These are phyloP conservation scores for Delonix regia DNA, from an alignment of 306 rosid genomes.

Conservation along the genomic window DNA sequence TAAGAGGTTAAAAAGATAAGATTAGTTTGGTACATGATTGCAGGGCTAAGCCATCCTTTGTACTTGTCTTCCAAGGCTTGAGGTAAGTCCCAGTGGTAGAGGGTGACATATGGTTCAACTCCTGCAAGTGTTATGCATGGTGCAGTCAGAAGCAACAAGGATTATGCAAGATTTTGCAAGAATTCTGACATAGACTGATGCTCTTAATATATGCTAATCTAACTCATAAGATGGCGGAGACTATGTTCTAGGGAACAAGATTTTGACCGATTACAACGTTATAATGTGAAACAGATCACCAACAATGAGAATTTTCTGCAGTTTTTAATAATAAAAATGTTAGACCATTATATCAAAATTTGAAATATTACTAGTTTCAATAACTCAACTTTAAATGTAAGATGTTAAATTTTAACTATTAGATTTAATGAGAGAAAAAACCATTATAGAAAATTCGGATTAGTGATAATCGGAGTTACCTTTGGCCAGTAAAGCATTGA, in stretches of 20 bases:
- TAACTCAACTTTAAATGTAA: too few relatives aligned
- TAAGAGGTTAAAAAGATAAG: background rate
- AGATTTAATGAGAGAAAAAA: too few relatives aligned
- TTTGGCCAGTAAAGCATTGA: constrained; percentile 70
- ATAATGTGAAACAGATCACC: too few relatives aligned
- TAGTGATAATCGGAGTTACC: constrained; percentile 45
- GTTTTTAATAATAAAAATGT: too few relatives aligned
- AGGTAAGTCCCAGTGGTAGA: constrained; percentile 96
- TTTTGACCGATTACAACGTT: constrained; percentile 7
- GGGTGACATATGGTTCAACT: constrained; percentile 85
- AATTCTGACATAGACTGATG: background rate
- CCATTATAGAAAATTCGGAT: too few relatives aligned
- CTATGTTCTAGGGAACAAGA: background rate
- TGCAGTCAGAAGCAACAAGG: constrained; percentile 21
- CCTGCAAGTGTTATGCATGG: constrained; percentile 47
- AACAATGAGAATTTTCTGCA: too few relatives aligned
- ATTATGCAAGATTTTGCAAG: too few relatives aligned
- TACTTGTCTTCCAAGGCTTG: constrained; percentile 87
- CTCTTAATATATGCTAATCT: background rate
- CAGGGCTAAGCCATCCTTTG: constrained; percentile 79
- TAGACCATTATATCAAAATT: too few relatives aligned
- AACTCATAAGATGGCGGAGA: background rate
- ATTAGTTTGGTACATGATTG: constrained; percentile 56
- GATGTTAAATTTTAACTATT: too few relatives aligned
- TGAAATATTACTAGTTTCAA: too few relatives aligned